Conservation (phyloP, 2,329 filamentous ascomycete species). For the Clonostachys byssicola region DNA sequence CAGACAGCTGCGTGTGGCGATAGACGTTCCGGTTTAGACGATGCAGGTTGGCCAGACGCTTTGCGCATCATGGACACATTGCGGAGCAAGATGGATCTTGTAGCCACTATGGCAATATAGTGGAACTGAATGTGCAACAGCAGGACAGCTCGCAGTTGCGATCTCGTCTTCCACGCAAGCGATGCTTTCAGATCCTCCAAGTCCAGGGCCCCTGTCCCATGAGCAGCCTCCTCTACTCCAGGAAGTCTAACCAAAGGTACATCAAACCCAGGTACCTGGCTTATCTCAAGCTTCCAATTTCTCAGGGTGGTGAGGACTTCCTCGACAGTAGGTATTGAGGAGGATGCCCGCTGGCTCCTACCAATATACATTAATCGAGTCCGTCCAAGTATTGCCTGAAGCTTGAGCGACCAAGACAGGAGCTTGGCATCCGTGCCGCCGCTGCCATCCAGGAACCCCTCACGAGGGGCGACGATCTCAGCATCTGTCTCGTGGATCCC, state of each 20-base stretch:
- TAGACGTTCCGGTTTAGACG: background rate
- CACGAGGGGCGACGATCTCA: slow-evolving; percentile 19
- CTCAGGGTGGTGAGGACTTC: slow-evolving; percentile 12
- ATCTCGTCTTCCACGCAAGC: slow-evolving; percentile 15
- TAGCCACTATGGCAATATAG: slow-evolving; percentile 22
- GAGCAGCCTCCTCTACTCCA: background rate
- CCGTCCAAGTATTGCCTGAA: slow-evolving; percentile 18
- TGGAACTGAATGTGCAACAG: slow-evolving; percentile 23
- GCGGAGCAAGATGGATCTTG: slow-evolving; percentile 19
- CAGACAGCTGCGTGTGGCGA: slow-evolving; percentile 10
- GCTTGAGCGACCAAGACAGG: slow-evolving; percentile 18
- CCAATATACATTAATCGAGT: slow-evolving; percentile 13
- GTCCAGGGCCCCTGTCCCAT: background rate
- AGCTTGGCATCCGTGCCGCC: slow-evolving; percentile 19
- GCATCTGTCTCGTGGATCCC: slow-evolving; percentile 26
- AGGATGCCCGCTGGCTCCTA: background rate
- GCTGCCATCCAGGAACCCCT: slow-evolving; percentile 17
- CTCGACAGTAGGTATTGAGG: slow-evolving; percentile 3
- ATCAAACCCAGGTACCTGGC: slow-evolving; percentile 9
- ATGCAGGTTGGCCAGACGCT: background rate
- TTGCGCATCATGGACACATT: slow-evolving; percentile 7
- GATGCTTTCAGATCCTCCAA: slow-evolving; percentile 17
- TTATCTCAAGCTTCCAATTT: slow-evolving; percentile 14
- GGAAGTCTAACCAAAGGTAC: slow-evolving; percentile 11
- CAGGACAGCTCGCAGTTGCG: slow-evolving; percentile 18